phyloP scores from a whole-genome alignment of 2,329 filamentous ascomycete genomes.

The Diaporthe vaccinii region DNA sequence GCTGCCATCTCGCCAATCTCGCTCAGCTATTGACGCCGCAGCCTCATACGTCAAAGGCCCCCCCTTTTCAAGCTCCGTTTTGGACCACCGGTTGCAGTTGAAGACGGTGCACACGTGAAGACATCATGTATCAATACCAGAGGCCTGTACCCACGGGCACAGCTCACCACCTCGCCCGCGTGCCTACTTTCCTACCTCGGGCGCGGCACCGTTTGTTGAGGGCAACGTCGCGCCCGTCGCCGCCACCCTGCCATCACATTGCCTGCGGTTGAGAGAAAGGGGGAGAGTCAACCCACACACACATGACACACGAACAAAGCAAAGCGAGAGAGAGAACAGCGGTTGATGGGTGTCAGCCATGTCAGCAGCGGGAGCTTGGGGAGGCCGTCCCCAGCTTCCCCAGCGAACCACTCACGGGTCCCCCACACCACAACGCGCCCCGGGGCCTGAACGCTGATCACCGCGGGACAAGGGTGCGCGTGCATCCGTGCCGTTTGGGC shows the following conservation, averaged over 20 bases:
- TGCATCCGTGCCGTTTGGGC: slow-evolving; percentile 23
- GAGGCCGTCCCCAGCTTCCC: slow-evolving; percentile 16
- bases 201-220: slow-evolving; percentile 14
- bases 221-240: not conserved
- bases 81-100: not conserved
- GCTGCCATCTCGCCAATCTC: slow-evolving; percentile 11
- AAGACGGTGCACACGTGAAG: not conserved
- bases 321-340: not conserved
- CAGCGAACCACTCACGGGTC: slow-evolving; percentile 11
- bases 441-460: slow-evolving; percentile 9
- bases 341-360: slow-evolving; percentile 26
- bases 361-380: slow-evolving; percentile 28
- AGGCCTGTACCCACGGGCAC: not conserved
- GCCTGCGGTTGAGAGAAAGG: slow-evolving; percentile 11
- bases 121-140: slow-evolving; percentile 10
- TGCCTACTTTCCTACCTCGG: not conserved
- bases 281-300: slow-evolving; percentile 1
- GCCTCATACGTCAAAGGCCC: slow-evolving; percentile 12
- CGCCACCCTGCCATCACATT: slow-evolving; percentile 9
- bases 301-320: not conserved
- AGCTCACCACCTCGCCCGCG: not conserved
- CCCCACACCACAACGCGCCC: slow-evolving; percentile 4
- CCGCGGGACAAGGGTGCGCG: slow-evolving; percentile 24
- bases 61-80: slow-evolving; percentile 3
- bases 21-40: not conserved